Evolutionary conservation across 345 rosid genomes (phyloP), one percentile per base, ranked within the genome.

Genomic region (Syzygium oleosum): DNA sequence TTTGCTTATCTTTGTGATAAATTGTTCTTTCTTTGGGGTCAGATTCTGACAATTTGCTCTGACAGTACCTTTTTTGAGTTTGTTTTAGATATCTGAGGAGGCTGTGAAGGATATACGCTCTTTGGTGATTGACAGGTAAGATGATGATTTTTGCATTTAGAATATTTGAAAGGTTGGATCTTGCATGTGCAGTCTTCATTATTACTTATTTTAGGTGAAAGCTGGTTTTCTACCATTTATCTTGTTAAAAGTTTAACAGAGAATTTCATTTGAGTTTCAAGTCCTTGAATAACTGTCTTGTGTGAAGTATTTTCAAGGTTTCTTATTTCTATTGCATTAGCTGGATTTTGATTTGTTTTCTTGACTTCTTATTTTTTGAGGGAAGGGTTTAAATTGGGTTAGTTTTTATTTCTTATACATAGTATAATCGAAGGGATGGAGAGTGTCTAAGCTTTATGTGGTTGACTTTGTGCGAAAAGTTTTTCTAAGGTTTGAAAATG

Each of bases 71-170:
- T 87, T 68, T 88, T 88, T 87, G 41, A 88, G 87, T 88, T 53
- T 88, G 53, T 88, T 87, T 88, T 91, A 98, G 99, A 93, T 98
- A 84, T 96, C 99, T 87, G 94, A 96, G 87, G 98, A 94, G 92
- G 99, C 99, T 92, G 93, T 94, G 87, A 91, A 88, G 87, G 96
- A 92, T 88, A 94, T 98, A 88, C 95, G 91, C 88, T 90, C 95
- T 65, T 91, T 96, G 91, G 87, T 95, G 89, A 88, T 34, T 89
- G 96, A 95, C 92, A 96, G 99, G 99, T 95, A 88, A 88, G 78
- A 38, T 73, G 49, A 34, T 58, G 14, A 29, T 34, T 54, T 51
- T 84, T 84, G 55, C 59, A 84, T 27, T 17, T 84, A 41, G 22
- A 41, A 84, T 52, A 84, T 53, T 6, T 34, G 43, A 52, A 41